Percentiles rank a stretch among this genome's conserved stretches.
Evolutionary conservation across 805 yeast genomes (phyloP).

Genomic region (Saturnispora quitensis): DNA sequence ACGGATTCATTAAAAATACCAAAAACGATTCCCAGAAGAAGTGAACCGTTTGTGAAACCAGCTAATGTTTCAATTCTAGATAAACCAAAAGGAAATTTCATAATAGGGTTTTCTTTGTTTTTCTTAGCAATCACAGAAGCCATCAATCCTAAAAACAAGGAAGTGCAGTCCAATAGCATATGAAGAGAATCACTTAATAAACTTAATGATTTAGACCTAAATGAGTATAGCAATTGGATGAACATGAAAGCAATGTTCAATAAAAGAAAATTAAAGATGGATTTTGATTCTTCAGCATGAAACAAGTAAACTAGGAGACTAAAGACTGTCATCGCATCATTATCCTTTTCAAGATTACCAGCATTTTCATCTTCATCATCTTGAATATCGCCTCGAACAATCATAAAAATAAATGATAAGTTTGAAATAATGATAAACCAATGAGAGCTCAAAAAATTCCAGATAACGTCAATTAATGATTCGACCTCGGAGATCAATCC

Average conservation of each 20-base stretch:
- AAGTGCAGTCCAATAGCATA: conserved; percentile 92
- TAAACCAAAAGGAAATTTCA: conserved; percentile 74
- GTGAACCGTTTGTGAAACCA: conserved; percentile 90
- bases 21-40: conserved; percentile 78
- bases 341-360: not conserved
- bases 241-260: conserved; percentile 91
- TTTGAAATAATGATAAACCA: conserved; percentile 8
- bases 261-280: conserved; percentile 79
- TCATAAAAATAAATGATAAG: conserved; percentile 9
- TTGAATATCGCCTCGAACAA: not conserved
- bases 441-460: not conserved
- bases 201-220: conserved; percentile 87
- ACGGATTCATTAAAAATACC: conserved; percentile 83
- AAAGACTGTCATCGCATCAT: conserved; percentile 12
- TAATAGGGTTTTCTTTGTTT: conserved; percentile 19
- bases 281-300: conserved; percentile 61
- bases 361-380: not conserved
- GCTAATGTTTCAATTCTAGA: conserved; percentile 82
- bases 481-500: conserved; percentile 1
- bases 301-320: conserved; percentile 29
- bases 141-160: conserved; percentile 77
- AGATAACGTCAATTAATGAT: not conserved
- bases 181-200: conserved; percentile 88
- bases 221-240: conserved; percentile 83
- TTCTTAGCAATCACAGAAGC: conserved; percentile 52